Conservation (phyloP, 192 early-diverging fungal genomes). For the Umbelopsis isabellina region DNA sequence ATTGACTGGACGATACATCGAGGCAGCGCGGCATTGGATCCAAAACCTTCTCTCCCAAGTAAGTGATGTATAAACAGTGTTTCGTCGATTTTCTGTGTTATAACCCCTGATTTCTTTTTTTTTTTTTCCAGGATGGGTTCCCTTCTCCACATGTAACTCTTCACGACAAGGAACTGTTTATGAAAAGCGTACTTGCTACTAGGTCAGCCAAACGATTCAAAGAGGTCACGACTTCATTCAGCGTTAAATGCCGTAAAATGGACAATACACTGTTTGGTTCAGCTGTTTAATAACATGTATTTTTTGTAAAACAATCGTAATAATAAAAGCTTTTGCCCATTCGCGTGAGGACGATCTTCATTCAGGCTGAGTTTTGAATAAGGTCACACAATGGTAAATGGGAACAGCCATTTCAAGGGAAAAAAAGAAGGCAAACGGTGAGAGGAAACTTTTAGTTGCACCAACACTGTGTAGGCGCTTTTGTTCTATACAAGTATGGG, state of each 20-base stretch:
- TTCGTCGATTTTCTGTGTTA: background rate
- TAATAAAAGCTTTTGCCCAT: background rate
- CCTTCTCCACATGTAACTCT: constrained; percentile 50
- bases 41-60: constrained; percentile 48
- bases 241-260: constrained; percentile 51
- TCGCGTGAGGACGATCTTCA: constrained; percentile 4
- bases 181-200: constrained; percentile 54
- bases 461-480: background rate
- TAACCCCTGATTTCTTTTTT: background rate
- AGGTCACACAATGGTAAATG: constrained; percentile 1
- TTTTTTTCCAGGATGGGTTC: constrained; percentile 46
- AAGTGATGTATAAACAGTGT: background rate
- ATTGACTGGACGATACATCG: constrained; percentile 42
- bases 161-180: constrained; percentile 51
- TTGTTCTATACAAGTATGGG: background rate
- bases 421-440: background rate
- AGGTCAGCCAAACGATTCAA: constrained; percentile 50
- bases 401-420: constrained; percentile 15
- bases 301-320: background rate
- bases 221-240: constrained; percentile 45
- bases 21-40: constrained; percentile 49
- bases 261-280: constrained; percentile 47
- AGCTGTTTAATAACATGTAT: constrained; percentile 28
- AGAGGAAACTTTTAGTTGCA: background rate
- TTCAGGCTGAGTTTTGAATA: constrained; percentile 5